Percentiles rank a stretch among this genome's conserved stretches.
Conservation (phyloP, 2,329 filamentous ascomycete species). For the Fusarium udum region DNA sequence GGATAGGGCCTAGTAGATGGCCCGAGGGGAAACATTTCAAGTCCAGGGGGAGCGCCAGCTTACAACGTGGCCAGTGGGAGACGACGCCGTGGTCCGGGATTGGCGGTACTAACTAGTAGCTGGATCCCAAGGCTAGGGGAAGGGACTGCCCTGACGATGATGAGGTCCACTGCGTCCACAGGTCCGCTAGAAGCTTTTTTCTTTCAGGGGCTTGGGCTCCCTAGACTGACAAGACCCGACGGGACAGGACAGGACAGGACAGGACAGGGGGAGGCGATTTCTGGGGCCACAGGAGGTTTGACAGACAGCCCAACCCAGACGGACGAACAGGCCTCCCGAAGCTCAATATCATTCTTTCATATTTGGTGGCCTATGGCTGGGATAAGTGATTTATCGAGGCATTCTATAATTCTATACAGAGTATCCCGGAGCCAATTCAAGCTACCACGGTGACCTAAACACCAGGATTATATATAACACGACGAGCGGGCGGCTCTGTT, state of each 20-base stretch:
- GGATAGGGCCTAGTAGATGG: slow-evolving; percentile 4
- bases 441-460: slow-evolving; percentile 18
- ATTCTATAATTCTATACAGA: neutral
- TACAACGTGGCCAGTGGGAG: slow-evolving; percentile 40
- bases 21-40: slow-evolving; percentile 17
- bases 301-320: neutral
- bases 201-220: slow-evolving; percentile 30
- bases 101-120: slow-evolving; percentile 26
- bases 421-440: slow-evolving; percentile 1
- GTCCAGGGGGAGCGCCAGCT: slow-evolving; percentile 26
- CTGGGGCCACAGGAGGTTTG: neutral
- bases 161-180: slow-evolving; percentile 23
- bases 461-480: neutral
- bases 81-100: slow-evolving; percentile 37
- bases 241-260: slow-evolving; percentile 11
- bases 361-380: neutral
- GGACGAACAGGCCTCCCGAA: slow-evolving; percentile 11
- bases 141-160: slow-evolving; percentile 8
- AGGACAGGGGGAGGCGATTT: slow-evolving; percentile 27
- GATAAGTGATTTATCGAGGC: slow-evolving; percentile 5
- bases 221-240: neutral
- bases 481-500: neutral
- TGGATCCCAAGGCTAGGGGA: slow-evolving; percentile 10
- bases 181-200: slow-evolving; percentile 37
- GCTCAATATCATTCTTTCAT: neutral